Evolutionary conservation across 2,329 filamentous ascomycete genomes (phyloP).

Genomic region (Alternaria longipes): DNA sequence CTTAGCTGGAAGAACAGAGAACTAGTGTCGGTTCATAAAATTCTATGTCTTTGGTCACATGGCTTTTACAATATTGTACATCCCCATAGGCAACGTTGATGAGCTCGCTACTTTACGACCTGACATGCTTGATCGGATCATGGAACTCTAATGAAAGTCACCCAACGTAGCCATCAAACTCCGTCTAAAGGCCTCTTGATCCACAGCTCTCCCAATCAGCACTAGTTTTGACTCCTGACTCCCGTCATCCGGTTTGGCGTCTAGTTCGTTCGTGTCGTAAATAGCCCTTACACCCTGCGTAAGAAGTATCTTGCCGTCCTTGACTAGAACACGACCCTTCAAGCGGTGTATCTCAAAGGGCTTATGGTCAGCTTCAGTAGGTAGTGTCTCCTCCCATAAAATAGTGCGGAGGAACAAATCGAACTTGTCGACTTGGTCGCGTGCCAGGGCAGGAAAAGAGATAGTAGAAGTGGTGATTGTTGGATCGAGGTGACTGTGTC

Average conservation of each 20-base stretch:
- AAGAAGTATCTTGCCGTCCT: slow-evolving; percentile 73
- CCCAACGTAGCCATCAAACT: slow-evolving; percentile 21
- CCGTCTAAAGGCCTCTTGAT: slow-evolving; percentile 27
- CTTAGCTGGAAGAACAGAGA: background rate
- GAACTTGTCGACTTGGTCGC: slow-evolving; percentile 68
- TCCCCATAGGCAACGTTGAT: background rate
- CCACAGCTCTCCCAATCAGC: slow-evolving; percentile 43
- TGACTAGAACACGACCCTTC: slow-evolving; percentile 79
- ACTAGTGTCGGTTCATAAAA: background rate
- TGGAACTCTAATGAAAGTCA: background rate
- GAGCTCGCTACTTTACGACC: background rate
- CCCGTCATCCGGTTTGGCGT: background rate
- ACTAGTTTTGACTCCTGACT: slow-evolving; percentile 40
- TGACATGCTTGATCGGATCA: background rate
- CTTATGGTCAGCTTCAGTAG: slow-evolving; percentile 40
- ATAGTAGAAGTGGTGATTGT: slow-evolving; percentile 86
- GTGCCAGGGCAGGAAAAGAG: slow-evolving; percentile 67
- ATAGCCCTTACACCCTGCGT: slow-evolving; percentile 92
- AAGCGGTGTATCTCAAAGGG: slow-evolving; percentile 84
- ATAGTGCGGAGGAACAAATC: slow-evolving; percentile 85
- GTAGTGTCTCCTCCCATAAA: slow-evolving; percentile 80
- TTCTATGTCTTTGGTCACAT: background rate
- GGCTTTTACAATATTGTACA: background rate
- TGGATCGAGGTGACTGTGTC: slow-evolving; percentile 90
- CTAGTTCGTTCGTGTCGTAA: slow-evolving; percentile 82